Base-by-base conservation (phyloP, 805 yeast species). In the Sugiyamaella marilandica region DNA sequence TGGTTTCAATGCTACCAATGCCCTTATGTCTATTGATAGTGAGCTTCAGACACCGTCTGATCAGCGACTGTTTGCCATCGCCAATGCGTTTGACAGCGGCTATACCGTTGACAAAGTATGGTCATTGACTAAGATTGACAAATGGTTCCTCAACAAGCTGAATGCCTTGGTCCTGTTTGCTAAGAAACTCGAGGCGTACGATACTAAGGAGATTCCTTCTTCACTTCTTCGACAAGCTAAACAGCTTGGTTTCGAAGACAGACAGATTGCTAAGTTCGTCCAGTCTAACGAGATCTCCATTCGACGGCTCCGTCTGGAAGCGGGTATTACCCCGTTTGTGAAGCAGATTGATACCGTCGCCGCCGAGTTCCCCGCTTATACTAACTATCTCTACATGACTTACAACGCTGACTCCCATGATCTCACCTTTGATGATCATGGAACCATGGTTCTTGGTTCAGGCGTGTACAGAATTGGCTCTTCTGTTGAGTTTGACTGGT, bases 381-480 rank as follows among this genome's bases (percentile, higher is more conserved):
- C 99, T 63, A 92, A 92, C 76, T 92, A 92, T 74, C 77, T 92
- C 71, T 92, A 94, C 77, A 81, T 88, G 72, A 94, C 98, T 36
- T 92, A 94, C 76, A 91, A 88, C 66, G 98, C 96, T 46, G 90
- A 87, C 61, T 73, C 85, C 34, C 84, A 86, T 61, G 99, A 92
- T 72, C 82, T 94, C 55, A 68, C 76, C n/a, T 94, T 92, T 66
- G 83, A 90, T 61, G 97, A 92, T 59, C 83, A 90, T 59, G 97
- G 97, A 70, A 85, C 87, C 49, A 87, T 92, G 87, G 99, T 92
- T 41, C 77, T 92, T 55, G 98, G 98, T 60, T 90, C 97, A 3
- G 99, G 99, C 79, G 99, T 94, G 44, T 92, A 92, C 80, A 84
- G 99, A 76, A 92, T 92, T 68, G 99, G 99, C 64, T 94, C 98